Evolutionary conservation across 768 basidiomycete species (phyloP).

Genomic region (Serendipita indica): DNA sequence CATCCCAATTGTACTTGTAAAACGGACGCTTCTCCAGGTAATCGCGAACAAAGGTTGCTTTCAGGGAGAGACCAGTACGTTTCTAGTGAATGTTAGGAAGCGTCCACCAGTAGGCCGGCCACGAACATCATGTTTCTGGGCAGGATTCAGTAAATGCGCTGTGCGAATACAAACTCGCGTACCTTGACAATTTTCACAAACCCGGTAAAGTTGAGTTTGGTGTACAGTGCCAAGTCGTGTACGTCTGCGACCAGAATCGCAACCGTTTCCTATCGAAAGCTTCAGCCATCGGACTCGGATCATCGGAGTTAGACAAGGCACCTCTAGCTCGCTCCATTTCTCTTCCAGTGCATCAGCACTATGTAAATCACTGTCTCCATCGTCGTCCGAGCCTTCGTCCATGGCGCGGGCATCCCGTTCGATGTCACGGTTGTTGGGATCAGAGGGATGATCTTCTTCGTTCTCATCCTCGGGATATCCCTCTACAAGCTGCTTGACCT

Average conservation of each 20-base stretch:
- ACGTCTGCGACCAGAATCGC: conserved; percentile 76
- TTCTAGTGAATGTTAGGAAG: conserved; percentile 39
- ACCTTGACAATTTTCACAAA: conserved; percentile 98
- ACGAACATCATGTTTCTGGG: conserved; percentile 82
- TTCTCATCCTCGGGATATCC: conserved; percentile 48
- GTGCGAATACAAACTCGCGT: conserved; percentile 10
- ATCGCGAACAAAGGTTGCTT: conserved; percentile 75
- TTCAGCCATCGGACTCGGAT: too few species aligned
- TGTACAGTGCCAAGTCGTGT: conserved; percentile 81
- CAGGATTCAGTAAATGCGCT: conserved; percentile 10
- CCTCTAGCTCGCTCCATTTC: conserved; percentile 66
- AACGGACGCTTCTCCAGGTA: conserved; percentile 92
- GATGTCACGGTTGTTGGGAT: conserved; percentile 16
- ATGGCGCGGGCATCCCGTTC: conserved; percentile 15
- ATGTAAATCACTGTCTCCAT: conserved; percentile 33
- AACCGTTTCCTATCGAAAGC: conserved; percentile 51
- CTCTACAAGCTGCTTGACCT: conserved; percentile 59
- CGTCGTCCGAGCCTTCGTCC: conserved; percentile 25
- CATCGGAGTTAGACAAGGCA: neutral
- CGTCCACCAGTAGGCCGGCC: neutral
- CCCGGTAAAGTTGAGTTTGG: conserved; percentile 95
- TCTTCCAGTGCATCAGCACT: conserved; percentile 70
- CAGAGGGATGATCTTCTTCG: conserved; percentile 11
- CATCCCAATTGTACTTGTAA: conserved; percentile 94
- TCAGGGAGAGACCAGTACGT: conserved; percentile 73